Percentiles rank a stretch among this genome's conserved stretches.
These are phyloP conservation scores for Lachnellula arida DNA, from an alignment of 2,329 filamentous ascomycete species.

Conservation along the genomic window DNA sequence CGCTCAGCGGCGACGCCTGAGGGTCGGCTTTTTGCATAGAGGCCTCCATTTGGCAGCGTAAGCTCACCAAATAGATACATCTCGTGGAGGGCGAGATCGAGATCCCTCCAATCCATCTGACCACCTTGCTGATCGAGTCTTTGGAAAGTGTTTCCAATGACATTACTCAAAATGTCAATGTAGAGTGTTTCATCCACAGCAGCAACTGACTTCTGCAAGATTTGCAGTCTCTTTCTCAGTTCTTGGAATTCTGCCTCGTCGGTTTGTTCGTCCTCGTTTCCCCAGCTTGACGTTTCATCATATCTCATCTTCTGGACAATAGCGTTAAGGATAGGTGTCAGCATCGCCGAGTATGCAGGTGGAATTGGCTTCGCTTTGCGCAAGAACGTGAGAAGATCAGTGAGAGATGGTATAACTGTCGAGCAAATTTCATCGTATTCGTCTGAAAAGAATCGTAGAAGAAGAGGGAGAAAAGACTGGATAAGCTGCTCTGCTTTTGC, in stretches of 20 bases:
- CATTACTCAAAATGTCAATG: slow-evolving; percentile 78
- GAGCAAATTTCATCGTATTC: slow-evolving; percentile 98
- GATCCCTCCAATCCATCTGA: slow-evolving; percentile 86
- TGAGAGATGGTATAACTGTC: slow-evolving; percentile 88
- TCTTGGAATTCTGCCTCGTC: slow-evolving; percentile 98
- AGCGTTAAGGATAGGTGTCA: slow-evolving; percentile 83
- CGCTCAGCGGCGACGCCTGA: slow-evolving; percentile 74
- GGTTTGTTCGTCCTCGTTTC: slow-evolving; percentile 87
- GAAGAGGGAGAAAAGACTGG: slow-evolving; percentile 76
- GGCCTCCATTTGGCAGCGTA: slow-evolving; percentile 78
- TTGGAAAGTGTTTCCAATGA: slow-evolving; percentile 84
- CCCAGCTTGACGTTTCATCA: slow-evolving; percentile 91
- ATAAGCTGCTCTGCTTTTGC: slow-evolving; percentile 76
- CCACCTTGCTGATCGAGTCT: slow-evolving; percentile 69
- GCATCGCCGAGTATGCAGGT: slow-evolving; percentile 70
- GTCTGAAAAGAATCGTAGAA: slow-evolving; percentile 93
- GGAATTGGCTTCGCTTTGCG: slow-evolving; percentile 75
- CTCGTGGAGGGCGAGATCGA: slow-evolving; percentile 90
- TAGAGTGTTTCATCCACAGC: slow-evolving; percentile 84
- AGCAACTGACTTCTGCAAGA: slow-evolving; percentile 88
- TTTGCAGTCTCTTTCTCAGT: slow-evolving; percentile 80
- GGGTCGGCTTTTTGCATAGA: slow-evolving; percentile 82
- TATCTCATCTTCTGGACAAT: slow-evolving; percentile 97
- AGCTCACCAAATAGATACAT: slow-evolving; percentile 95
- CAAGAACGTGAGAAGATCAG: slow-evolving; percentile 85